A percentile compares a stretch with the other conserved stretches of the same genome.
phyloP scores from a whole-genome alignment of 140 eudicot genomes.

The Bidens hawaiensis region DNA sequence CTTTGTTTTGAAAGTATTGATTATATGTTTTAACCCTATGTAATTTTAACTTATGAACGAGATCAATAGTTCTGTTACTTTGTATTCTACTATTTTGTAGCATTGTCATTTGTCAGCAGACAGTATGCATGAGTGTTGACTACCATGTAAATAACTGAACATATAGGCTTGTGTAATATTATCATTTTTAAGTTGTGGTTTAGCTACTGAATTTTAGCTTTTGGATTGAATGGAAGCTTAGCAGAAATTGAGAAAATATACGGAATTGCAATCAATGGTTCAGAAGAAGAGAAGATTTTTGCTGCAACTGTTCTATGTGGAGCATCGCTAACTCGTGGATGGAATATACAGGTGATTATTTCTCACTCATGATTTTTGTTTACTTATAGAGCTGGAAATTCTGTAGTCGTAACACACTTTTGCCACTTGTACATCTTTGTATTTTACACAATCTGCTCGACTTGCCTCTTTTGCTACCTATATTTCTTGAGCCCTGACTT shows the following conservation, averaged over 20 bases:
- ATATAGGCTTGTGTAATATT: not conserved
- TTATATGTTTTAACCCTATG: not conserved
- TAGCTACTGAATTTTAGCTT: slow-evolving; percentile 62
- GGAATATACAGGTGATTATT: slow-evolving; percentile 81
- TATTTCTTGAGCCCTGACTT: not conserved
- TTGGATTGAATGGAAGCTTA: slow-evolving; percentile 82
- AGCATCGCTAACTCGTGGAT: slow-evolving; percentile 88
- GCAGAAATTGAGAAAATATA: slow-evolving; percentile 86
- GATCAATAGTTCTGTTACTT: not conserved
- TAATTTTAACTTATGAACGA: not conserved
- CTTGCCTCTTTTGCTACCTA: not conserved
- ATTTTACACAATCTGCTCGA: not conserved
- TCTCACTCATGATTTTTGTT: not conserved
- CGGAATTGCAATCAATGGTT: slow-evolving; percentile 76
- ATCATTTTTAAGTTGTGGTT: slow-evolving; percentile 23
- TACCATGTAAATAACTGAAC: not conserved
- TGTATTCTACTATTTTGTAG: not conserved
- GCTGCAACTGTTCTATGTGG: slow-evolving; percentile 93
- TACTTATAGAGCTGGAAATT: not conserved
- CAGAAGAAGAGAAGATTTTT: slow-evolving; percentile 78
- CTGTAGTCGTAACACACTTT: not conserved
- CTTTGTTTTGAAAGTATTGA: not conserved
- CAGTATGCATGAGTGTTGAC: not conserved
- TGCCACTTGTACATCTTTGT: not conserved
- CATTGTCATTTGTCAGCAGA: not conserved